phyloP scores from a whole-genome alignment of 805 yeast species.

The Pichia cabralensis region DNA sequence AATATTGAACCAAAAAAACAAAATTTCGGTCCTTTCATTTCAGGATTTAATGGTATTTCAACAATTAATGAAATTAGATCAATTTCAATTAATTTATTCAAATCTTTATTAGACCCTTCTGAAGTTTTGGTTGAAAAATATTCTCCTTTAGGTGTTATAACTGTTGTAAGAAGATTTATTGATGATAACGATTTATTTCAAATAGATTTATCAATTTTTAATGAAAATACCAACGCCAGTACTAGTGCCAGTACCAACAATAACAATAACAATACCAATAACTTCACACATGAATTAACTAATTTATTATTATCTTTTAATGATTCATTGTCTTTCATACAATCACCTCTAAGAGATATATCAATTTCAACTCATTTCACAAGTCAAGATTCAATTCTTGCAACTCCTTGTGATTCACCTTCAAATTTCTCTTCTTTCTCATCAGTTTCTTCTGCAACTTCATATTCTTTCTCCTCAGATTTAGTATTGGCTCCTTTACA shows the following conservation, averaged over 20 bases:
- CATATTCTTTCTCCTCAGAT: constrained; percentile 4
- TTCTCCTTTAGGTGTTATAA: constrained; percentile 42
- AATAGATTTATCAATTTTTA: constrained; percentile 10
- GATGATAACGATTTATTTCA: constrained; percentile 17
- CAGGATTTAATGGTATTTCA: constrained; percentile 34
- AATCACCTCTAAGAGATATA: constrained; percentile 1
- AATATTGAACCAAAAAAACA: constrained; percentile 31
- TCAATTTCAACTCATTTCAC: constrained; percentile 11
- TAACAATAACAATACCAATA: not conserved
- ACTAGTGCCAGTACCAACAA: too few species aligned
- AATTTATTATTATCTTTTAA: constrained; percentile 12
- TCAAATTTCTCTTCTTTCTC: constrained; percentile 26
- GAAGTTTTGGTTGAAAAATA: constrained; percentile 45
- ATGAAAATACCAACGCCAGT: too few species aligned
- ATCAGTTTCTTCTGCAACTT: constrained; percentile 24
- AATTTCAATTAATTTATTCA: constrained; percentile 33
- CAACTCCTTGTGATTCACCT: constrained; percentile 22
- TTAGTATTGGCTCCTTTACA: too few species aligned
- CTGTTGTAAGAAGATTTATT: constrained; percentile 29
- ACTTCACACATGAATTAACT: constrained; percentile 9
- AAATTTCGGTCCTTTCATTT: constrained; percentile 36
- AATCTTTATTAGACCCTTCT: constrained; percentile 35
- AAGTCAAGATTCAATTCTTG: constrained; percentile 12
- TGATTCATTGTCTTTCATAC: constrained; percentile 6
- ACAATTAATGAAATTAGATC: constrained; percentile 31